Base-by-base conservation (phyloP, 179 eudicot species). In the Silene coronaria region DNA sequence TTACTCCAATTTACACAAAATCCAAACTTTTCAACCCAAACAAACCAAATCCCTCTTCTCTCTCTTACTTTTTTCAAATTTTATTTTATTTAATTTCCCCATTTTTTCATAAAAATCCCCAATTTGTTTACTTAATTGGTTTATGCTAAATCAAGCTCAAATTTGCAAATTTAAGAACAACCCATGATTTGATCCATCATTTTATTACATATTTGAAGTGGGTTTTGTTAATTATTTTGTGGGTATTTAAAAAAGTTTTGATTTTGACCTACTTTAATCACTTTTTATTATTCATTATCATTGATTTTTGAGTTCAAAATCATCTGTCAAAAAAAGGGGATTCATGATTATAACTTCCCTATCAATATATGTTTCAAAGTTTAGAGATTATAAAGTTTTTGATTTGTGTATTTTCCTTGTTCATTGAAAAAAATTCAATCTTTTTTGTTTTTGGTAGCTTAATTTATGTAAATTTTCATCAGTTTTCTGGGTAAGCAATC, bases 391-490 rank as follows among this genome's bases (percentile, higher is more conserved):
- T 13, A 42, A 57, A 48, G n/a, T 28, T 76, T 58, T 70, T 28
- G 28, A 76, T 64, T 62, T 60, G 27, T 26, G 69, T 30, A 57
- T 53, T 74, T 72, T 42, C 10, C 27, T 63, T 55, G 6, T 22
- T 62, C 61, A 27, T 26, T 12, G 36, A 21, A 6, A 21, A 63
- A 71, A 57, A 58, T 51, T 5, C 45, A 17, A 3, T 4, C 42
- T 24, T 73, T 53, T n/a, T 28, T 7, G n/a, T 53, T 53, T 3
- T 6, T 65, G 46, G 61, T 38, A 42, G 48, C 64, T 48, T 34
- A 67, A 70, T 81, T 63, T 77, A 70, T 74, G 81, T 66, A 36
- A 78, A 74, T 61, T n/a, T 70, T 6, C 63, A 34, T 38, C 63
- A 14, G 21, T 81, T 28, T 53, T 77, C 48, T 51, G 45, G 32